Evolutionary conservation across 805 yeast genomes (phyloP).

Genomic region (Limtongia smithiae): DNA sequence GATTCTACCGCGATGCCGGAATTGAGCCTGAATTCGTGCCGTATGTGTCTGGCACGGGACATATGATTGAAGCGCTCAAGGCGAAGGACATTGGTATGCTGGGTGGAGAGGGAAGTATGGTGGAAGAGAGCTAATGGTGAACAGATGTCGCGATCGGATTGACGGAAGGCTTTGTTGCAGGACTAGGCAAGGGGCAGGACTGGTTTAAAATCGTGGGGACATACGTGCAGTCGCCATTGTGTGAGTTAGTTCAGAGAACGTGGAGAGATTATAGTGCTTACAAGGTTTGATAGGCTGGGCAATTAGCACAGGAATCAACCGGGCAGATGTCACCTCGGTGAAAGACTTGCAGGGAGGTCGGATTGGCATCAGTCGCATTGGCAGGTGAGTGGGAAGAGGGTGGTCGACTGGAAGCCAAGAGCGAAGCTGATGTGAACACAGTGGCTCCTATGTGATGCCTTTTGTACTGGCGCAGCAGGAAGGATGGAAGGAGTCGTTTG

Average conservation of each 20-base stretch:
- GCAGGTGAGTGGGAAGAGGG: too few species aligned
- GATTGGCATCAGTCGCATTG: conserved; percentile 82
- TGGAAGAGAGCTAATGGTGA: too few species aligned
- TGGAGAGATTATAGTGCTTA: too few species aligned
- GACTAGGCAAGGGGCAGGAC: conserved; percentile 66
- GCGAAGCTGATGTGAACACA: too few species aligned
- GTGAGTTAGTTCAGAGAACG: conserved; percentile 34
- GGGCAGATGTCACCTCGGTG: conserved; percentile 52
- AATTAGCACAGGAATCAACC: conserved; percentile 65
- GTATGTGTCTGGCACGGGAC: conserved; percentile 85
- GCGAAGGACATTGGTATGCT: conserved; percentile 50
- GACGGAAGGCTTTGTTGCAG: conserved; percentile 87
- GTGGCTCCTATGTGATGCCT: conserved; percentile 87
- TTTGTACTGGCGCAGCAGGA: conserved; percentile 69
- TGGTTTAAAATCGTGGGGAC: conserved; percentile 70
- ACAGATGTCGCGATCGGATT: conserved; percentile 76
- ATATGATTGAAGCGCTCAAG: conserved; percentile 69
- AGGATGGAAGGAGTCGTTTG: conserved; percentile 47
- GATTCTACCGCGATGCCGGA: conserved; percentile 49
- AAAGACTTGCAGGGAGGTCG: conserved; percentile 55
- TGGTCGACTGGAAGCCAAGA: too few species aligned
- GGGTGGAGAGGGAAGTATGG: too few species aligned
- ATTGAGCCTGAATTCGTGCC: conserved; percentile 59
- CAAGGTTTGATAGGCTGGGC: conserved; percentile 68
- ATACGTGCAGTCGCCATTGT: conserved; percentile 78